These are phyloP conservation scores for Coffea canephora DNA, from an alignment of 257 asterid genomes.

Conservation along the genomic window DNA sequence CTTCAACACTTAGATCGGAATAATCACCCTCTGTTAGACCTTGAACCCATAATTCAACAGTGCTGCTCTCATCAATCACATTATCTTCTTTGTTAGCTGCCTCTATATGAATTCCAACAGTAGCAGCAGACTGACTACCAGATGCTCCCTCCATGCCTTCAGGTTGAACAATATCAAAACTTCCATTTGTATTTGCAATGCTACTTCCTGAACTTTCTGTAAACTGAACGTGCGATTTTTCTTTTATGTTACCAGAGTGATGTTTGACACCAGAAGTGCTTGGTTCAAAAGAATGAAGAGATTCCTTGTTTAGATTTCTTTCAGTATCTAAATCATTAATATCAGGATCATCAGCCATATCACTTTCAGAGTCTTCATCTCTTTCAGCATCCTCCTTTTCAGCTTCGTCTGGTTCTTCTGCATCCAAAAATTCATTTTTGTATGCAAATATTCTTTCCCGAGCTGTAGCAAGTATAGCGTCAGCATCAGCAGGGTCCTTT, in stretches of 20 bases:
- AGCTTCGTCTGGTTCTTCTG: conserved; percentile 58
- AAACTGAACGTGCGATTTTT: conserved; percentile 25
- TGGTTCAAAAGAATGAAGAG: conserved; percentile 32
- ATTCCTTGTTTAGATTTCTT: conserved; percentile 30
- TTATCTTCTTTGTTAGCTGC: conserved; percentile 33
- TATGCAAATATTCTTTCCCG: conserved; percentile 58
- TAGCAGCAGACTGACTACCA: conserved; percentile 24
- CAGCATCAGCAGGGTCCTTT: conserved; percentile 75
- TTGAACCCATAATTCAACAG: conserved; percentile 75
- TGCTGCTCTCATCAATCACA: conserved; percentile 46
- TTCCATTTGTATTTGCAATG: conserved; percentile 16
- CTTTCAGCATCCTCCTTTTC: conserved; percentile 70
- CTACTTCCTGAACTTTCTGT: conserved; percentile 28
- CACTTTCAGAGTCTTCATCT: conserved; percentile 78
- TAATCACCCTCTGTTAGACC: conserved; percentile 90
- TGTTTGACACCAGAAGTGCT: conserved; percentile 16
- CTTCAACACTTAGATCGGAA: conserved; percentile 67
- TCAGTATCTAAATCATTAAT: conserved; percentile 51
- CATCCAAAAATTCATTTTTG: conserved; percentile 55
- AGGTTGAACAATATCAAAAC: conserved; percentile 28
- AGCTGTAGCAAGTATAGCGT: conserved; percentile 58
- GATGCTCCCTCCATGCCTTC: conserved; percentile 36
- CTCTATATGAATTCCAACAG: conserved; percentile 17
- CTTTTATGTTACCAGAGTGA: conserved; percentile 26
- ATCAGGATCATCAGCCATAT: conserved; percentile 67